phyloP scores from a whole-genome alignment of 2,329 filamentous ascomycete genomes.

The Penicillium sp. region DNA sequence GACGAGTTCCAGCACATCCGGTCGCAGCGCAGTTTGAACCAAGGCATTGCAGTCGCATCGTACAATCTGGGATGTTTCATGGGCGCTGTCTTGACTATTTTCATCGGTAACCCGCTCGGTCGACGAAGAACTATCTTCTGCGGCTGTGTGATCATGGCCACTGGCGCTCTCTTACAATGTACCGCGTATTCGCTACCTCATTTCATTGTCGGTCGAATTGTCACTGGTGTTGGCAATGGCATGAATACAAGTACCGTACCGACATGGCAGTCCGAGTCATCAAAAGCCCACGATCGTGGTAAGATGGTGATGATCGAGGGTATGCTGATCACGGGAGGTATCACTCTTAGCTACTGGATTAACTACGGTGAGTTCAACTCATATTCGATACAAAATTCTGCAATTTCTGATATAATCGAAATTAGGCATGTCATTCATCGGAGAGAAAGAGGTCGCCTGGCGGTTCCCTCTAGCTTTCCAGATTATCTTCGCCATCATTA shows the following conservation, averaged over 20 bases:
- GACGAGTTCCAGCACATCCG: neutral
- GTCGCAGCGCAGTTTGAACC: constrained; percentile 23
- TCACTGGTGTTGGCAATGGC: constrained; percentile 51
- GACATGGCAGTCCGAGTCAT: constrained; percentile 41
- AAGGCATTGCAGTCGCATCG: constrained; percentile 40
- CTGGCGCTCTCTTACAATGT: constrained; percentile 19
- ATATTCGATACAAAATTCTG: rapidly evolving
- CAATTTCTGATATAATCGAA: neutral
- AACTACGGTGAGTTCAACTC: constrained; percentile 37
- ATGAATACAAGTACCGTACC: constrained; percentile 52
- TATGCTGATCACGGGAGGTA: constrained; percentile 47
- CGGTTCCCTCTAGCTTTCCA: constrained; percentile 56
- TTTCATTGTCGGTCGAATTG: constrained; percentile 47
- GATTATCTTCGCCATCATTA: constrained; percentile 52
- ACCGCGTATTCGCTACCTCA: constrained; percentile 32
- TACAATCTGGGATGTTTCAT: constrained; percentile 50
- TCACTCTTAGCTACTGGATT: constrained; percentile 48
- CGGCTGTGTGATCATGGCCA: constrained; percentile 41
- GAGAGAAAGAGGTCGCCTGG: constrained; percentile 46
- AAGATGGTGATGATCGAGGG: constrained; percentile 53
- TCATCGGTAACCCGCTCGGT: constrained; percentile 42
- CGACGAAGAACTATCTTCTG: constrained; percentile 21
- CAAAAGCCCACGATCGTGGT: constrained; percentile 21
- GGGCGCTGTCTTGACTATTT: constrained; percentile 48
- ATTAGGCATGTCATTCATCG: constrained; percentile 47